A percentile compares a stretch with the other conserved stretches of the same genome.
Conservation (phyloP, 208 protist genomes). For the Leishmania guyanensis region DNA sequence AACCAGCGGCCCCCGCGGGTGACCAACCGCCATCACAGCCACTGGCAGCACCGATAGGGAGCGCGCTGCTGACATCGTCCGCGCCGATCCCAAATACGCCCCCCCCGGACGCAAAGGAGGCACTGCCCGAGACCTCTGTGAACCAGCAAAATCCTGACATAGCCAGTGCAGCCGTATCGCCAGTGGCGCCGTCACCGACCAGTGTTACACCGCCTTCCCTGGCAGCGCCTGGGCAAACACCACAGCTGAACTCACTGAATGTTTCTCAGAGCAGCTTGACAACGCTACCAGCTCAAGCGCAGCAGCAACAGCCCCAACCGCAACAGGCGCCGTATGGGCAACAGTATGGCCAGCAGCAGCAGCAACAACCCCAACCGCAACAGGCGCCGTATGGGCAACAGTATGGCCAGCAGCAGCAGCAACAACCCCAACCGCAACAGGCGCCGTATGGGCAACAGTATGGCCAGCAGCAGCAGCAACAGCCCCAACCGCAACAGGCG, state of each 20-base stretch:
- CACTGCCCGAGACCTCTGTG: slow-evolving; percentile 27
- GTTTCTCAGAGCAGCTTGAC: slow-evolving; percentile 10
- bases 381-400: slow-evolving; percentile 16
- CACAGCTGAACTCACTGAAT: slow-evolving; percentile 7
- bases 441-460: slow-evolving; percentile 16
- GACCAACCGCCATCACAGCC: neutral
- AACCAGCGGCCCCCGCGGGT: neutral
- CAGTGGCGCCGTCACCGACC: neutral
- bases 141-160: slow-evolving; percentile 16
- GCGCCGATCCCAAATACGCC: neutral
- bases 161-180: neutral
- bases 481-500: neutral
- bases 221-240: slow-evolving; percentile 9
- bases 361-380: slow-evolving; percentile 10
- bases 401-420: slow-evolving; percentile 11
- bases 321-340: slow-evolving; percentile 15
- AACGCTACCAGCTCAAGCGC: neutral
- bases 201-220: neutral
- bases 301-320: slow-evolving; percentile 2
- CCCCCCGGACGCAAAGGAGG: neutral
- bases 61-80: neutral
- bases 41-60: slow-evolving; percentile 1
- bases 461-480: slow-evolving; percentile 14
- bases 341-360: neutral
- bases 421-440: neutral